phyloP scores from a whole-genome alignment of 2,329 filamentous ascomycete species.

The Aspergillus persii region DNA sequence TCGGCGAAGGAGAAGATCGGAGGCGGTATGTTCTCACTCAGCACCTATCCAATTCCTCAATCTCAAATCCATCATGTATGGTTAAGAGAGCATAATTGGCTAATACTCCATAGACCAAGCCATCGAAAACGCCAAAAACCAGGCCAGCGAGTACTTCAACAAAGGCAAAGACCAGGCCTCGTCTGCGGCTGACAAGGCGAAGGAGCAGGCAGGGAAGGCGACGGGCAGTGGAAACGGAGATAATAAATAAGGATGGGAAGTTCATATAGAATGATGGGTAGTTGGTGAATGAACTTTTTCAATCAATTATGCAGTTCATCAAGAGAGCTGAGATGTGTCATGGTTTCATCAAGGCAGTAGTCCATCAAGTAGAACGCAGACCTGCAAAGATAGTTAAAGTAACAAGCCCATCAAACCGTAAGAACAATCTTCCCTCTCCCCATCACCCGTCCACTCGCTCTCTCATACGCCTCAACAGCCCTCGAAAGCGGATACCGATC shows the following conservation, averaged over 20 bases:
- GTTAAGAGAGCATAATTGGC: neutral
- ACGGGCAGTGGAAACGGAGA: neutral
- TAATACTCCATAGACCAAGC: neutral
- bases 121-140: neutral
- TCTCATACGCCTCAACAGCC: constrained; percentile 21
- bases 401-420: constrained; percentile 7
- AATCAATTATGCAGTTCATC: neutral
- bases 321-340: too few relatives aligned
- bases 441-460: constrained; percentile 13
- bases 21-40: neutral
- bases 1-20: neutral
- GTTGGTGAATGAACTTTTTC: neutral
- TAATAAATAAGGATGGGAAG: neutral
- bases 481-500: constrained; percentile 15
- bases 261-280: neutral
- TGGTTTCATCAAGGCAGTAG: too few relatives aligned
- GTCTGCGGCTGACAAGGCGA: constrained; percentile 3
- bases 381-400: neutral
- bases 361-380: too few relatives aligned
- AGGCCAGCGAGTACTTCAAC: constrained; percentile 1
- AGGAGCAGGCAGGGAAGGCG: neutral
- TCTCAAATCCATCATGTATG: too few relatives aligned
- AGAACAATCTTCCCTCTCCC: constrained; percentile 25
- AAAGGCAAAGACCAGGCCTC: constrained; percentile 8
- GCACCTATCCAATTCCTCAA: neutral